Evolutionary conservation across 331 rosid genomes (phyloP).

Genomic region (Quercus lobata): DNA sequence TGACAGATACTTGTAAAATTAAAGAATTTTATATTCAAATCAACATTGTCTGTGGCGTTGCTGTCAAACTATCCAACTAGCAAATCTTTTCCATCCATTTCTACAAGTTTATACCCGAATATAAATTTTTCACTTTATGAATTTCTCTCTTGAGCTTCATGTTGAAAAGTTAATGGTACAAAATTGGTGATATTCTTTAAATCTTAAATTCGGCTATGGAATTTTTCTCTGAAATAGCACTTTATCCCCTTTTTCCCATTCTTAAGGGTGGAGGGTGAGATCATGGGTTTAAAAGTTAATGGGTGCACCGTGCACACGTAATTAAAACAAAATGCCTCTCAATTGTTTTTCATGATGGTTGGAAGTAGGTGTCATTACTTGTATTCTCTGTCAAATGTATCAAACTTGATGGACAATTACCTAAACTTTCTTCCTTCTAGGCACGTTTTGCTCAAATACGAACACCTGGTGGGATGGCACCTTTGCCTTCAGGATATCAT

Average conservation of each 20-base stretch:
- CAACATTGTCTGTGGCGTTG: neutral
- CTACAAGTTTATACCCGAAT: too few species aligned
- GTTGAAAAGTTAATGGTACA: neutral
- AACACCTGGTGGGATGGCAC: conserved; percentile 49
- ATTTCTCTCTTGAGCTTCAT: neutral
- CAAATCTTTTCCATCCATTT: neutral
- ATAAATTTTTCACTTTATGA: neutral
- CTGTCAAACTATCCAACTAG: neutral
- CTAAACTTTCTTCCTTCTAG: conserved; percentile 22
- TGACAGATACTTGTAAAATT: neutral
- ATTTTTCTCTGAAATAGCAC: neutral
- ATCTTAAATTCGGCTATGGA: neutral
- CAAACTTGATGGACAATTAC: neutral
- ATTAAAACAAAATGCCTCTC: neutral
- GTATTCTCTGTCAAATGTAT: neutral
- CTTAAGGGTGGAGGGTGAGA: neutral
- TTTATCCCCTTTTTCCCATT: neutral
- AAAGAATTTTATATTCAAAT: neutral
- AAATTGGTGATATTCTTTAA: neutral
- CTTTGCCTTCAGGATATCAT: conserved; percentile 59
- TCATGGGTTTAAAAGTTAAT: neutral
- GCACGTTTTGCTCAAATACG: conserved; percentile 73
- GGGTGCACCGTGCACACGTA: neutral
- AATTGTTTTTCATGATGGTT: neutral
- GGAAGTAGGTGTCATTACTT: neutral